Evolutionary conservation across 139 green algal species (phyloP), one percentile per base, ranked within the genome.

Genomic region (Volvox reticuliferus): DNA sequence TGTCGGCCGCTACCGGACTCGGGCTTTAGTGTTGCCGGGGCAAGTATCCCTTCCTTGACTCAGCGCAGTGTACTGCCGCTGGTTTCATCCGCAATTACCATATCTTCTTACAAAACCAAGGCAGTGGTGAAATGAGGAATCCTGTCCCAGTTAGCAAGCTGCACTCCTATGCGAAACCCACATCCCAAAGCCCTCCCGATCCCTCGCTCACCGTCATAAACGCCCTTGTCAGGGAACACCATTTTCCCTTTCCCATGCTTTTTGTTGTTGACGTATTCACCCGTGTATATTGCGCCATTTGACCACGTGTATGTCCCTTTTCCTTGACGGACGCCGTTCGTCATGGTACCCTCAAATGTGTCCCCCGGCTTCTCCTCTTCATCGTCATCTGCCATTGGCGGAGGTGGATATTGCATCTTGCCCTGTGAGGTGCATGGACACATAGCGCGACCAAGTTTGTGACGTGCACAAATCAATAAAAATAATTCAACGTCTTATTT

Each of bases 301-400:
- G 71, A 79, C 92, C 94, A 97, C 1, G 92, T 96, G 86, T 97
- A 97, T 1, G 91, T 96, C 13, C 94, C 94, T 88, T 89, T 86
- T 36, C 93, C 94, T 20, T 93, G 22, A 12, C 93, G 92, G 28
- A 93, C 86, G 14, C 95, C 95, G 62, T 95, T 77, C 65, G 91
- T 79, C 80, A 97, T 89, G 12, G 14, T 77, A 18, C 95, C 95
- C 75, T 95, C 92, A 84, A 92, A 96, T 50, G 32, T 93, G 87
- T 97, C 95, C 21, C 89, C 92, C 26, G 94, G 91, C 83, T 92
- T 92, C 81, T 97, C 93, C 20, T 95, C 94, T 36, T 94, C 94
- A 28, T 96, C 93, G 36, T 96, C 93, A 20, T 94, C 93, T 14
- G 32, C 84, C 37, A 88, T 77, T 21, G 88, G 86, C 61, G 92